Evolutionary conservation across 352 stramenopile genomes (phyloP), one percentile per base, ranked within the genome.

Genomic region (Phytophthora europaea): DNA sequence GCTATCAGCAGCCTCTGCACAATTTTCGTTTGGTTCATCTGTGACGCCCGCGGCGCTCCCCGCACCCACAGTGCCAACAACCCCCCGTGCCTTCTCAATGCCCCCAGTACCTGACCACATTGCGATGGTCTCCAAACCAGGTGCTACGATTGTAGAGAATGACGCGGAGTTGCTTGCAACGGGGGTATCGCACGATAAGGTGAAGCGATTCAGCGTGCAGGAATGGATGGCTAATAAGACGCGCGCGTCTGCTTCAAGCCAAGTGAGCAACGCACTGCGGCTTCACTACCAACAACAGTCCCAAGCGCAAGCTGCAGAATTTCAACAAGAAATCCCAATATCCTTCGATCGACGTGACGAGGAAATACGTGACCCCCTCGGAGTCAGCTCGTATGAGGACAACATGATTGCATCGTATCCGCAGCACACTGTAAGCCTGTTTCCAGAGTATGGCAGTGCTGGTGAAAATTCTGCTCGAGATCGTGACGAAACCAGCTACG

Each of bases 181-280:
- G 2, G 87, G 87, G 1, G 87, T 94, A 31, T 93, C 87, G 8
- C 87, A 94, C 43, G 87, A 94, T 31, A 89, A 88, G 48, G 84
- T 76, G 0, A 85, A 75, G 40, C 78, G 70, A 15, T 83, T 93
- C 8, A 93, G 85, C 67, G 87, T 94, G 7, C 81, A 94, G 52
- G 84, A 94, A 57, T 92, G 86, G 85, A 91, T 94, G 61, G 84
- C 85, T 2, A 93, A 58, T 52, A 93, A 93, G 52, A 78, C 76
- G 7, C 83, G 81, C 3, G 31, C 54, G 4, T 84, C 75, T n/a
- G 60, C 51, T 2, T 72, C 76, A 4, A 77, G 47, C 18, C 67
- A 85, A 71, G 47, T 70, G 20, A 79, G 54, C 64, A 67, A 70
- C 18, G 61, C 50, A 3, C 55, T 81, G 28, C 48, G 43, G 38